Base-by-base conservation (phyloP, 305 asterid species). In the Fraxinus velutina region DNA sequence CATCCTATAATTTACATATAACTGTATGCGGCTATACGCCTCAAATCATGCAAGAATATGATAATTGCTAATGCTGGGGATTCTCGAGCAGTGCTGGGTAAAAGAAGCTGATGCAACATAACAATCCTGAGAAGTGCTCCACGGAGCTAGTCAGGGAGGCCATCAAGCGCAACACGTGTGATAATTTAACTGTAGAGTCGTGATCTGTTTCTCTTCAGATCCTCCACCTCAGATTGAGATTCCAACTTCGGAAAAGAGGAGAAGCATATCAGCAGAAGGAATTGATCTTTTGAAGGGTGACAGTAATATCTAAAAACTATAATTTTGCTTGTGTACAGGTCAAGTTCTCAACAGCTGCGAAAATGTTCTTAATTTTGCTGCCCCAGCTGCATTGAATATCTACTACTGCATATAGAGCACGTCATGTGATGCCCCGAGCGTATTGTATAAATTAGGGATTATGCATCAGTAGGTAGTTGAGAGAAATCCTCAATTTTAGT, bases 241-340 rank as follows among this genome's bases (percentile, higher is more conserved):
- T 60, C 97, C 95, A 0, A 86, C 76, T 76, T 80, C 90, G 5
- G 87, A 88, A 1, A 90, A 89, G 88, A 87, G 97, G 91, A 89
- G 99, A 88, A 96, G 97, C 89, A 96, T 96, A 39, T 94, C 99
- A 1, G 97, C 95, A 0, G 99, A 96, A 86, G 98, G 98, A 33
- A 80, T 96, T 85, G 97, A 96, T 89, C 89, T 96, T 78, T 79
- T 94, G n/a, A 94, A 92, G 81, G 97, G 95, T 71, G 97, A 90
- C 1, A 86, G 89, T 83, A 85, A 86, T 84, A 90, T 89, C 70
- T 90, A 89, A 92, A 68, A 66, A 70, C 37, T 47, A 12, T 39
- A 15, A 32, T 42, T 37, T 66, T 66, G 72, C 29, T 19, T 4
- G 68, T 6, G 47, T 77, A 68, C 37, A 27, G 44, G 73, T 24